Base-by-base conservation (phyloP, 306 rosid genomes). In the Castanea sativa region DNA sequence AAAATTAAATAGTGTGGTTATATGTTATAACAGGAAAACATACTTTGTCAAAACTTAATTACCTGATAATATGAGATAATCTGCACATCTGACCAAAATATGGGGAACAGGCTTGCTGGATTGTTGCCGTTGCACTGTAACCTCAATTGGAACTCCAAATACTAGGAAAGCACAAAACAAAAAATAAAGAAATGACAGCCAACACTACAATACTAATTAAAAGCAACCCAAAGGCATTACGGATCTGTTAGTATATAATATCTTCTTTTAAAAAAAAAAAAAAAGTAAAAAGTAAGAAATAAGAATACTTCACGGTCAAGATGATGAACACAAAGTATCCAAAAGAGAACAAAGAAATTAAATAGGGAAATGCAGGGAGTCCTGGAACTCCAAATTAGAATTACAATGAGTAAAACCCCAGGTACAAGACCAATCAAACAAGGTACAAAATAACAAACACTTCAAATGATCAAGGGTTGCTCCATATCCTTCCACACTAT, bases 141-240 rank as follows among this genome's bases (percentile, higher is more conserved):
- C 78, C 87, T 93, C 97, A 83, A 96, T 87, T 19, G 94, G 94
- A 83, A 90, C 94, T 89, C 99, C 99, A 89, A 96, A 96, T 57
- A 90, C 99, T 96, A 84, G 60, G 75, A 79, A 76, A 64, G 35
- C 67, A 53, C 67, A 60, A 78, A 70, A 76, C 6, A 4, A 9
- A 74, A 3, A 53, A 5, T 52, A 30, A 13, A 14, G 7, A 14
- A 59, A 13, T 65, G 71, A 74, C 49, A 67, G 52, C 52, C 21
- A 19, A n/a, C n/a, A 13, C 72, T 18, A 67, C 20, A 67, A 35
- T 19, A 5, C 52, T 18, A 19, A 67, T n/a, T 67, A 67, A 35
- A 67, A 9, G 51, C 72, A 67, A 33, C 51, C 70, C 21, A 15
- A 16, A 64, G 21, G 8, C 16, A 29, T 64, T 32, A 35, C 3